Evolutionary conservation across 345 rosid species (phyloP), one percentile per base, ranked within the genome.

Genomic region (Citrus trifoliata): DNA sequence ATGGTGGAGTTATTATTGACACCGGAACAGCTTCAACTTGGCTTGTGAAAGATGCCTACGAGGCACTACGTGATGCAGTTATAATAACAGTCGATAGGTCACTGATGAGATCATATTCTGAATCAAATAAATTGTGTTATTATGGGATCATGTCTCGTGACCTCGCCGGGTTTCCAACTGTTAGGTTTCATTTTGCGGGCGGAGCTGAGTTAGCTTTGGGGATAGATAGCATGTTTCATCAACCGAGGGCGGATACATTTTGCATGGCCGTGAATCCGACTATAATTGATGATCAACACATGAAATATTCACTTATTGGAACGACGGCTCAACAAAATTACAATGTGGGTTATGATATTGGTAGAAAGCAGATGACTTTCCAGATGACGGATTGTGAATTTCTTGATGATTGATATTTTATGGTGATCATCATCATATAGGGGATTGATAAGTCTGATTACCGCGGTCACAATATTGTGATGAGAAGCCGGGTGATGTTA

Each of bases 21-120:
- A 79, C 89, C 0, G 92, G 93, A 5, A 82, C 92, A 6, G 67
- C 79, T 24, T 32, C 70, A 24, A 85, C 90, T 5, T 86, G 86
- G 84, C 70, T 91, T 32, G 85, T 86, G 6, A 80, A 81, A 24
- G 27, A 6, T 38, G 85, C 78, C 0, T 88, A 81, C 72, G 80
- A 73, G 65, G 84, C 83, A 37, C 85, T 89, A 28, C 64, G 71
- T 18, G 55, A 76, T 7, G 87, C 85, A 77, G 75, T 87, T 35
- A 60, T 72, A 37, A 33, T 72, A 3, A 66, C 81, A 4, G 40
- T 81, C 10, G 90, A 80, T 55, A 40, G 19, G 70, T 56, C 73
- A 75, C 61, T 38, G 42, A 38, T 79, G 76, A 75, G 30, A 25
- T 68, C 76, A 18, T 73, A 58, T 24, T 19, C 24, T 66, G 21